Conservation (phyloP, 2,329 filamentous ascomycete genomes). For the Colletotrichum sp. region DNA sequence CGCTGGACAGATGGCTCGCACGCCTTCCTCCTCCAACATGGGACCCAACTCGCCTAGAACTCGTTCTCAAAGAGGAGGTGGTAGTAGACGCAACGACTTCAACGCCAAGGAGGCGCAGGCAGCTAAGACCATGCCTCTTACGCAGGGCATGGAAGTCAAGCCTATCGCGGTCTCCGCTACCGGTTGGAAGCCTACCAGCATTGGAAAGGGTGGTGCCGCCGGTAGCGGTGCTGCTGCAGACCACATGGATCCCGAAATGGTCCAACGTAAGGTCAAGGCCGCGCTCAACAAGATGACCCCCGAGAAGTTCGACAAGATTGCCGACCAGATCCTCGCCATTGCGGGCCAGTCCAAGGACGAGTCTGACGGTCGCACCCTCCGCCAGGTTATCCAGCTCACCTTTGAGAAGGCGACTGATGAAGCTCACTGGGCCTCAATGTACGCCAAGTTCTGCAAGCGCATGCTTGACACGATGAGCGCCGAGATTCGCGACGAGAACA, state of each 20-base stretch:
- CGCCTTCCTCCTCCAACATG: conserved; percentile 61
- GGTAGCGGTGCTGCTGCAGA: conserved; percentile 45
- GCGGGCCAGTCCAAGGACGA: conserved; percentile 96
- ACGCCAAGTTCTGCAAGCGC: conserved; percentile 96
- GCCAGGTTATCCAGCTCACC: conserved; percentile 97
- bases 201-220: conserved; percentile 50
- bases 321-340: conserved; percentile 90
- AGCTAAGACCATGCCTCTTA: conserved; percentile 91
- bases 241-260: conserved; percentile 86
- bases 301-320: conserved; percentile 96
- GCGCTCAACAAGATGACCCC: conserved; percentile 99
- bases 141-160: conserved; percentile 80
- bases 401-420: conserved; percentile 99
- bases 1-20: conserved; percentile 68
- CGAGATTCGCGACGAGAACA: conserved; percentile 94
- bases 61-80: conserved; percentile 56
- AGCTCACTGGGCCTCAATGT: conserved; percentile 98
- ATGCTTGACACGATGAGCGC: conserved; percentile 96
- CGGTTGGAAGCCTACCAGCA: conserved; percentile 89
- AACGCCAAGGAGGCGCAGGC: conserved; percentile 68
- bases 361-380: conserved; percentile 88
- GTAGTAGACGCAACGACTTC: conserved; percentile 68
- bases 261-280: conserved; percentile 98
- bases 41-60: conserved; percentile 77
- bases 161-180: conserved; percentile 73